Evolutionary conservation across 1,284 basidiomycete species (phyloP).

Genomic region (Psilocybe mexicana): DNA sequence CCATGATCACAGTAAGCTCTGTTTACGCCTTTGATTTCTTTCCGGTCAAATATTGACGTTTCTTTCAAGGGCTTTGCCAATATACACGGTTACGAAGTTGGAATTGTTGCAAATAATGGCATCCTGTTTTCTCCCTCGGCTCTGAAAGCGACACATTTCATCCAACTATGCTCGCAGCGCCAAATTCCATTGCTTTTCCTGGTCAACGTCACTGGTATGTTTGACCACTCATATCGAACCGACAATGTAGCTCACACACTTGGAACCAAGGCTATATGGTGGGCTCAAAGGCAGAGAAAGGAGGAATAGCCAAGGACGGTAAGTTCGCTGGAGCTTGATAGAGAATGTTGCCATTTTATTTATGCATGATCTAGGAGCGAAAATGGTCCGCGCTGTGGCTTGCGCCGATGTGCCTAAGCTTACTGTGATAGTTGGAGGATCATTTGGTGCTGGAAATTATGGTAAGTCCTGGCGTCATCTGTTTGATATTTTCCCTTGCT

Average conservation of each 20-base stretch:
- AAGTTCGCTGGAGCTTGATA: constrained; percentile 9
- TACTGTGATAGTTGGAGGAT: constrained; percentile 93
- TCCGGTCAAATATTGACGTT: background rate
- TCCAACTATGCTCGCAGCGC: constrained; percentile 91
- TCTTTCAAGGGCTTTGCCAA: no score
- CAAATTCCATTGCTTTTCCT: constrained; percentile 90
- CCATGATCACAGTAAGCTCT: constrained; percentile 78
- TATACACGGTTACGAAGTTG: constrained; percentile 60
- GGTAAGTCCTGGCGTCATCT: constrained; percentile 46
- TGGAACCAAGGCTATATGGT: constrained; percentile 81
- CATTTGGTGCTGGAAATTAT: constrained; percentile 95
- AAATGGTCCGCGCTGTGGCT: constrained; percentile 97
- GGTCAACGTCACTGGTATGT: constrained; percentile 84
- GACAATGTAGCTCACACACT: background rate
- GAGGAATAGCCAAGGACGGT: constrained; percentile 97
- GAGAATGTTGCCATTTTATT: background rate
- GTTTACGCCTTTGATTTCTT: background rate
- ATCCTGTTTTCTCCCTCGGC: constrained; percentile 94
- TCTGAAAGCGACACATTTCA: constrained; percentile 93
- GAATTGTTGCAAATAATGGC: constrained; percentile 92
- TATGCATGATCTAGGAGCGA: constrained; percentile 52
- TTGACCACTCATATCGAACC: background rate
- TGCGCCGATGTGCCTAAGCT: constrained; percentile 94
- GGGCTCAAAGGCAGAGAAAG: constrained; percentile 88
- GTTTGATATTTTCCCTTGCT: background rate